Evolutionary conservation across 2,329 filamentous ascomycete species (phyloP), one percentile per base, ranked within the genome.

Genomic region (Akanthomyces dipterigenus): DNA sequence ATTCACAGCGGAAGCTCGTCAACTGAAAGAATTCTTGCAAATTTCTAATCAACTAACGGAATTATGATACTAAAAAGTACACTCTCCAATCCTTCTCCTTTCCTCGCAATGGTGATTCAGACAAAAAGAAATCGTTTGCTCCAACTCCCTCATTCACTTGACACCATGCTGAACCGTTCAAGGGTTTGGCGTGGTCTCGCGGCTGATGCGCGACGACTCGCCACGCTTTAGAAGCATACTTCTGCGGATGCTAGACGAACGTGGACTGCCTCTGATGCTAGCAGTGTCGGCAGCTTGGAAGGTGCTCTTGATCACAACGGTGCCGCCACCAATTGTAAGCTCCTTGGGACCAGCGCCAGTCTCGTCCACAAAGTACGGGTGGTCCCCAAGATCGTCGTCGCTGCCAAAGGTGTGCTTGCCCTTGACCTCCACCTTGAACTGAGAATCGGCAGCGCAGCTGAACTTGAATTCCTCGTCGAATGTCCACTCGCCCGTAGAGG

Each of bases 311-410:
- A 97, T 72, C 0, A 85, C 79, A 1, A 97, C 88, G 1, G 76
- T 82, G 26, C 91, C 92, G 40, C 77, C 80, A 14, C 93, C 93
- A 28, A 93, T 87, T 38, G 78, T 82, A 57, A 99, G 76, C 45
- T 85, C 80, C 78, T 93, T 95, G 67, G 93, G 88, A 36, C 81
- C 78, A 12, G 84, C 84, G 2, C 85, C 83, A 1, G 81, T 83
- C 71, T 99, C 93, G 65, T 93, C 91, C n/a, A 99, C 85, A 71
- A 96, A 93, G 77, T 96, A 96, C n/a, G 89, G 72, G 5, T 85
- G 85, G 70, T 98, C 93, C 58, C 95, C 95, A 0, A 99, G 82
- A 63, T 88, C 84, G 61, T 93, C 88, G 71, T 96, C 91, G 62
- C 86, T 88, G 56, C 90, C 89, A 70, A 98, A 93, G 1, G 87